Base-by-base conservation (phyloP, 2,329 filamentous ascomycete species). In the Orbilia ellipsospora region DNA sequence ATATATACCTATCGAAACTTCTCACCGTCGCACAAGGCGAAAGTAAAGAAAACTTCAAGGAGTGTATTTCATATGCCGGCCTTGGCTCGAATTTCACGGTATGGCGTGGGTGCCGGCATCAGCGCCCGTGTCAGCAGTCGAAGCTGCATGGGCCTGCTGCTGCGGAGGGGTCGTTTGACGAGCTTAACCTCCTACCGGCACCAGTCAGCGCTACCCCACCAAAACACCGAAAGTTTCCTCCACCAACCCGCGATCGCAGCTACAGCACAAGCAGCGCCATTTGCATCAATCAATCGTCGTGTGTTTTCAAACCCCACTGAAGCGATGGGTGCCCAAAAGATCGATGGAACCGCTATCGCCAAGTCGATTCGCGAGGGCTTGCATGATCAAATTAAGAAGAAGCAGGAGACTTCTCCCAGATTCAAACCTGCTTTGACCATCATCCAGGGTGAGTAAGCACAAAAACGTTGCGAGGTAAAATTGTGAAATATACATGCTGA, bases 281-380 rank as follows among this genome's bases (percentile, higher is more conserved):
- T 64, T 51, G 52, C 56, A 45, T 63, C 56, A 67, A 31, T 74
- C 70, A 67, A 74, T 63, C 56, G 51, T 64, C 81, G 81, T 64
- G 78, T 65, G 45, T 87, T 89, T 81, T 85, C 85, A 77, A 84
- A 82, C 79, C 88, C 87, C 77, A 79, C 85, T 79, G 81, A 84
- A 83, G 86, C 84, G 81, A 98, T 97, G 94, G 88, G 89, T 80
- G 94, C 93, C 79, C 88, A 87, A 80, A 97, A 93, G 86, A 95
- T 99, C 81, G 95, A 99, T 85, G 95, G 95, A 85, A 97, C 90
- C 68, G 93, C 92, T 82, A 93, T 98, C 85, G 95, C 95, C 80
- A 96, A 94, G 86, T 88, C 86, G 82, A 97, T 98, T 82, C 90
- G 95, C 77, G 92, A 94, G 85, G 87, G 87, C 77, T 87, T 99